Percentiles rank a stretch among this genome's conserved stretches.
Evolutionary conservation across 2,329 filamentous ascomycete species (phyloP).

Genomic region (Diplodia corticola): DNA sequence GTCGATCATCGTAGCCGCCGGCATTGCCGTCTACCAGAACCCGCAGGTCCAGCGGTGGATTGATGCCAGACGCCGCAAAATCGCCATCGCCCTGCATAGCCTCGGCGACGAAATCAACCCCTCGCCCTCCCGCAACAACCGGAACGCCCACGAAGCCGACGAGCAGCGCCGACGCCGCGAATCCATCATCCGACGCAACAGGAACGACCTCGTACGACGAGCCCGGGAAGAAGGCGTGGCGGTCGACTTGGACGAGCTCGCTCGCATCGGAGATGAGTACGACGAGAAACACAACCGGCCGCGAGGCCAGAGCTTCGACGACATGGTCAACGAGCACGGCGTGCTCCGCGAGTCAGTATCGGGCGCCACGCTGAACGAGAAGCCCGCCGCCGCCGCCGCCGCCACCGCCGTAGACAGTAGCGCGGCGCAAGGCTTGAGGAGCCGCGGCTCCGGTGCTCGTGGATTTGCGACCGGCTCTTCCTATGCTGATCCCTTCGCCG

Average conservation of each 20-base stretch:
- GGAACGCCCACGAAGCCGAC: constrained; percentile 31
- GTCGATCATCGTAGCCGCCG: constrained; percentile 61
- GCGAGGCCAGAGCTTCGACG: constrained; percentile 39
- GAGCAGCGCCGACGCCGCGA: constrained; percentile 34
- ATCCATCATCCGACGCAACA: constrained; percentile 37
- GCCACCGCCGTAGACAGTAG: constrained; percentile 26
- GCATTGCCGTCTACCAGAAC: constrained; percentile 64
- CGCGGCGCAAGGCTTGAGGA: constrained; percentile 27
- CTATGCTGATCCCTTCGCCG: constrained; percentile 49
- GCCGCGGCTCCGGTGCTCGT: constrained; percentile 19
- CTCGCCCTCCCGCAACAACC: not conserved
- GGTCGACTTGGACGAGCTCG: constrained; percentile 43
- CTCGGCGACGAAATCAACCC: constrained; percentile 58
- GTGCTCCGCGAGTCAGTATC: constrained; percentile 33
- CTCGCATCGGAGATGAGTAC: constrained; percentile 32
- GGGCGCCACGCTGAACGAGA: constrained; percentile 24
- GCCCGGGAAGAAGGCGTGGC: constrained; percentile 44
- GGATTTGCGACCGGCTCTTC: constrained; percentile 43
- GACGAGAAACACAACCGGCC: constrained; percentile 25
- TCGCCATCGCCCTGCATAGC: constrained; percentile 59
- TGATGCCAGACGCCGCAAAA: constrained; percentile 60
- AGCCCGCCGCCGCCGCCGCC: constrained; percentile 26
- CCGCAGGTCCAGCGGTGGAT: constrained; percentile 65
- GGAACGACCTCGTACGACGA: constrained; percentile 38
- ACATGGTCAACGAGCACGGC: constrained; percentile 43